Conservation (phyloP, 495 filamentous ascomycete species). For the Aspergillus conjunctus region DNA sequence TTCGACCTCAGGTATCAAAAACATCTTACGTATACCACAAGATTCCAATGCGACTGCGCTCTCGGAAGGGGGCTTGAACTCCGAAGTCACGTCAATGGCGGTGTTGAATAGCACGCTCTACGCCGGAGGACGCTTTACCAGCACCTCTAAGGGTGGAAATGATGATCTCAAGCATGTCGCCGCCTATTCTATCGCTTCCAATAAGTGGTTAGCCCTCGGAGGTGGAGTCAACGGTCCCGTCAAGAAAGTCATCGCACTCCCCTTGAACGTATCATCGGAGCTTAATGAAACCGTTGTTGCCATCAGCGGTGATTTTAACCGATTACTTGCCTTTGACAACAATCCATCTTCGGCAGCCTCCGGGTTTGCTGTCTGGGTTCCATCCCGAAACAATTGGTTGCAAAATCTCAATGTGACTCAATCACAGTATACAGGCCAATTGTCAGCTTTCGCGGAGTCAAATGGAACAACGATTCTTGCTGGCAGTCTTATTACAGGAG, state of each 20-base stretch:
- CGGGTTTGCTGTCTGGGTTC: slow-evolving; percentile 94
- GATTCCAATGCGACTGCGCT: slow-evolving; percentile 62
- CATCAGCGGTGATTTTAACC: slow-evolving; percentile 78
- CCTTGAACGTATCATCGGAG: slow-evolving; percentile 75
- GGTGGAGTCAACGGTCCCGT: slow-evolving; percentile 86
- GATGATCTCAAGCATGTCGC: slow-evolving; percentile 72
- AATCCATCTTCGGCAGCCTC: slow-evolving; percentile 60
- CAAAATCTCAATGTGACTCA: slow-evolving; percentile 72
- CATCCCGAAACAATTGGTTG: slow-evolving; percentile 84
- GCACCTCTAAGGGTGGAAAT: slow-evolving; percentile 62
- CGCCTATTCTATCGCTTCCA: slow-evolving; percentile 66
- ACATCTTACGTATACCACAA: slow-evolving; percentile 71
- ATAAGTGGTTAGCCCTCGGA: slow-evolving; percentile 78
- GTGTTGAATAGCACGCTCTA: slow-evolving; percentile 67
- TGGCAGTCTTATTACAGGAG: slow-evolving; percentile 73
- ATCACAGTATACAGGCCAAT: slow-evolving; percentile 66
- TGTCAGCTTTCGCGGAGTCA: slow-evolving; percentile 66
- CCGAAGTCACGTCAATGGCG: slow-evolving; percentile 71
- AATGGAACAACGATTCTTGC: slow-evolving; percentile 70
- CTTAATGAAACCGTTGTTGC: slow-evolving; percentile 72
- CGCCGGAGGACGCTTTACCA: slow-evolving; percentile 83
- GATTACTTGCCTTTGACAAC: slow-evolving; percentile 65
- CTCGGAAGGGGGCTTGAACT: slow-evolving; percentile 77
- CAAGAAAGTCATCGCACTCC: slow-evolving; percentile 67
- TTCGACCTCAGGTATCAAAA: slow-evolving; percentile 60